Evolutionary conservation across 2,329 filamentous ascomycete genomes (phyloP).

Genomic region (Cercospora sp.): DNA sequence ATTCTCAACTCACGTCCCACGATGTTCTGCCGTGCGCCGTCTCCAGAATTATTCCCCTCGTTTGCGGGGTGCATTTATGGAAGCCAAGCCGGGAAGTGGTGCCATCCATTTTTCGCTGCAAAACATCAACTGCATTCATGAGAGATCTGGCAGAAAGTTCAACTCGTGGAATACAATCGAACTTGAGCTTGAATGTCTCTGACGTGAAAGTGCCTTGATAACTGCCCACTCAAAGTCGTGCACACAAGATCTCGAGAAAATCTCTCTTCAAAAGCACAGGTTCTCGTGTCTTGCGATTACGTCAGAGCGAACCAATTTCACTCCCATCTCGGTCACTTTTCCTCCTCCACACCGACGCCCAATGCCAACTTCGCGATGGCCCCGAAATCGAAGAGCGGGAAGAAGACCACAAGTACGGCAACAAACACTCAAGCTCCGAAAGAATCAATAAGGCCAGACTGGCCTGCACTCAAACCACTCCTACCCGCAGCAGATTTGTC

Average conservation of each 20-base stretch:
- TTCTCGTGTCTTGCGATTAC: neutral
- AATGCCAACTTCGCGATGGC: constrained; percentile 7
- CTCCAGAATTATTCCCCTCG: neutral
- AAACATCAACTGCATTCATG: neutral
- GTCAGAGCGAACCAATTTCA: neutral
- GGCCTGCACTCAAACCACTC: constrained; percentile 71
- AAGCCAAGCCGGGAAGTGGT: neutral
- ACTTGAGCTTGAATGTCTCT: neutral
- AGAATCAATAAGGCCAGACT: constrained; percentile 51
- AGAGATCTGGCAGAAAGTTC: neutral
- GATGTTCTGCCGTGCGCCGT: constrained; percentile 5
- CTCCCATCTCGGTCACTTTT: neutral
- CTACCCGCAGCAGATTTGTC: constrained; percentile 65
- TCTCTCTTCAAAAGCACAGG: neutral
- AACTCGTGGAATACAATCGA: neutral
- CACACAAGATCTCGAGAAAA: neutral
- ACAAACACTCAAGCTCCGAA: neutral
- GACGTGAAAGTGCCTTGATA: too few relatives aligned
- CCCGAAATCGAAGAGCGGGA: constrained; percentile 9
- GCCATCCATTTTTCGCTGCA: neutral
- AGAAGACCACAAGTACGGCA: neutral
- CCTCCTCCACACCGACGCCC: neutral
- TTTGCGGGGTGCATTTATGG: neutral
- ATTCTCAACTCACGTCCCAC: neutral
- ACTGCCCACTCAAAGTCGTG: neutral